Conservation (phyloP, 1,284 basidiomycete species). For the Neolentinus lepideus region DNA sequence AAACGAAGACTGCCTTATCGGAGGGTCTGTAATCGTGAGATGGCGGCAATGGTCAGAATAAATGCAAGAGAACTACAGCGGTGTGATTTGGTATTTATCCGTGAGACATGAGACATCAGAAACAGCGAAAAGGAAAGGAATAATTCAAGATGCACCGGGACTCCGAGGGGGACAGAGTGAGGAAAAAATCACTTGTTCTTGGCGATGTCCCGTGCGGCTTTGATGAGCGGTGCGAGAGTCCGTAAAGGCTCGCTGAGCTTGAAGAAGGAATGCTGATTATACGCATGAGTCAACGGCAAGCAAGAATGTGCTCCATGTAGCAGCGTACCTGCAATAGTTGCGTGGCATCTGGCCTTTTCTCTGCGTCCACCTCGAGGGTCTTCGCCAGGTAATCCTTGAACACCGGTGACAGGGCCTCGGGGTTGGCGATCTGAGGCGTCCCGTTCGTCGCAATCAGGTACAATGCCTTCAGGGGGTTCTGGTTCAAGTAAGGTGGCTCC, state of each 20-base stretch:
- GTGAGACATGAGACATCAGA: neutral
- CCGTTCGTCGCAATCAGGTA: slow-evolving; percentile 98
- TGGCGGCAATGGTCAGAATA: neutral
- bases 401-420: slow-evolving; percentile 80
- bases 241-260: slow-evolving; percentile 79
- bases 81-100: neutral
- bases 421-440: slow-evolving; percentile 95
- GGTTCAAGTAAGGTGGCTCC: slow-evolving; percentile 96
- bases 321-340: slow-evolving; percentile 70
- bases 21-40: neutral
- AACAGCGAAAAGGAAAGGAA: neutral
- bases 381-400: slow-evolving; percentile 90
- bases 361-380: slow-evolving; percentile 92
- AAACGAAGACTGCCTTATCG: neutral
- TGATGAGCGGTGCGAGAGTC: slow-evolving; percentile 87
- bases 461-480: slow-evolving; percentile 92
- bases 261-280: slow-evolving; percentile 79
- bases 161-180: neutral
- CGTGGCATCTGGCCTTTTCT: slow-evolving; percentile 86
- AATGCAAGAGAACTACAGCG: neutral
- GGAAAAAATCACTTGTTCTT: slow-evolving; percentile 29
- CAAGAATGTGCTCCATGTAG: neutral
- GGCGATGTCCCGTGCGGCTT: slow-evolving; percentile 82
- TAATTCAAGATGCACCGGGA: neutral
- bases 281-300: slow-evolving; percentile 4